Evolutionary conservation across 2,329 filamentous ascomycete genomes (phyloP).

Genomic region (Curvularia verruculosa): DNA sequence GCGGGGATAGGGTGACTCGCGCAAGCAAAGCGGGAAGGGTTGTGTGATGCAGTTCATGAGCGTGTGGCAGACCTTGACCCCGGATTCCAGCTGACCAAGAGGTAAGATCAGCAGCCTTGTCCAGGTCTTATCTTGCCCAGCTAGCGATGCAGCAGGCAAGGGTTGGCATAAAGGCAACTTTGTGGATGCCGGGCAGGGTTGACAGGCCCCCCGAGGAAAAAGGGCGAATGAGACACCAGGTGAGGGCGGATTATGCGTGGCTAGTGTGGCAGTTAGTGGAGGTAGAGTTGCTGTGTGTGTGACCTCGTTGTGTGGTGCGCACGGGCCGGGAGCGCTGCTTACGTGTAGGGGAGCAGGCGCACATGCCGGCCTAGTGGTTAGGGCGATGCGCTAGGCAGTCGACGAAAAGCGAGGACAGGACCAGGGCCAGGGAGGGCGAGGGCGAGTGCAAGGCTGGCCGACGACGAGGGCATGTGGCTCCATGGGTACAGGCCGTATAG

Average conservation of each 20-base stretch:
- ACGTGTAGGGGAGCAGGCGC: slow-evolving; percentile 21
- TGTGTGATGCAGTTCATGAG: slow-evolving; percentile 14
- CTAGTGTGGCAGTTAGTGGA: slow-evolving; percentile 1
- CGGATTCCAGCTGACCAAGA: slow-evolving; percentile 28
- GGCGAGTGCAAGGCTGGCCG: background rate
- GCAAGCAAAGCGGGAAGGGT: slow-evolving; percentile 17
- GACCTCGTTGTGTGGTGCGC: slow-evolving; percentile 7
- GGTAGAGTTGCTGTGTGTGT: slow-evolving; percentile 9
- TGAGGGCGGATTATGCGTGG: background rate
- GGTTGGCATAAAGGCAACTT: slow-evolving; percentile 8
- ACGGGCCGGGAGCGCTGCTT: slow-evolving; percentile 18
- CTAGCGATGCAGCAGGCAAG: slow-evolving; percentile 15
- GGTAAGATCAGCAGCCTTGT: slow-evolving; percentile 23
- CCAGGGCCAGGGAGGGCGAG: too few relatives aligned
- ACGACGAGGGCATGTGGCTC: too few relatives aligned
- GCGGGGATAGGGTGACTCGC: slow-evolving; percentile 12
- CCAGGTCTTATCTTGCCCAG: slow-evolving; percentile 17
- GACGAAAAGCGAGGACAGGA: too few relatives aligned
- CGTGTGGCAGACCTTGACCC: slow-evolving; percentile 14
- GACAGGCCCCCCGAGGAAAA: too few relatives aligned
- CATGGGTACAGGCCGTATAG: too few relatives aligned
- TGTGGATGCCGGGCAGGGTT: slow-evolving; percentile 1
- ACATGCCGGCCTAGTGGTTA: slow-evolving; percentile 23
- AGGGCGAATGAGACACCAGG: slow-evolving; percentile 2
- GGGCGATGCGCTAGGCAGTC: background rate